These are phyloP conservation scores for Acanthamoeba culbertsoni DNA, from an alignment of 208 protist species.

Conservation along the genomic window DNA sequence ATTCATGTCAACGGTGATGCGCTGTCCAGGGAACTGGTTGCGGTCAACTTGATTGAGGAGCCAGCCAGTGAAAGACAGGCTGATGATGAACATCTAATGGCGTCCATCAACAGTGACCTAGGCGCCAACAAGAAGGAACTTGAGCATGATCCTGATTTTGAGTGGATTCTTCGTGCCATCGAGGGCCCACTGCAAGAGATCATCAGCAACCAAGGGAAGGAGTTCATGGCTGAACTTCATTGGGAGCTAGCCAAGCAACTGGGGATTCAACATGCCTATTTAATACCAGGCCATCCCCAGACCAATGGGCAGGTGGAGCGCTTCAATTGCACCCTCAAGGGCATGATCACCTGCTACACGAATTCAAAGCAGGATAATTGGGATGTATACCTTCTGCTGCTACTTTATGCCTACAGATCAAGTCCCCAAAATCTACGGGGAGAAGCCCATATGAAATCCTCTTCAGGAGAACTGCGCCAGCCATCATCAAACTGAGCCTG, in stretches of 20 bases:
- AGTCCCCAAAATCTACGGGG: not conserved
- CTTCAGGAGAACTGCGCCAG: not conserved
- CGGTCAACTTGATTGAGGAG: not conserved
- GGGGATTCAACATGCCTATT: not conserved
- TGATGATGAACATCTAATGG: not conserved
- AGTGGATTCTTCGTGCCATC: not conserved
- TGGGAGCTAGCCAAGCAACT: not conserved
- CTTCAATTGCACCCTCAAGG: not conserved
- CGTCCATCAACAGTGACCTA: no score
- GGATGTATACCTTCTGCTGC: no score
- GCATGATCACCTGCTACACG: not conserved
- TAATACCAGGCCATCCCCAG: slow-evolving; percentile 26
- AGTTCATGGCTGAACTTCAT: not conserved
- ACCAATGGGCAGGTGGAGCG: slow-evolving; percentile 62
- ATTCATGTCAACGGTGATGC: not conserved
- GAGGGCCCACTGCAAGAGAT: not conserved
- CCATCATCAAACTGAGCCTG: no score
- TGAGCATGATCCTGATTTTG: not conserved
- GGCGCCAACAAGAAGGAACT: not conserved
- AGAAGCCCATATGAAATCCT: not conserved
- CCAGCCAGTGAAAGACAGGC: not conserved
- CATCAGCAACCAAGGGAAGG: not conserved
- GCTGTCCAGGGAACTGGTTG: not conserved
- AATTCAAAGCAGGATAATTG: not conserved
- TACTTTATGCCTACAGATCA: not conserved